phyloP scores from a whole-genome alignment of 306 rosid species.

The Alnus rubra region DNA sequence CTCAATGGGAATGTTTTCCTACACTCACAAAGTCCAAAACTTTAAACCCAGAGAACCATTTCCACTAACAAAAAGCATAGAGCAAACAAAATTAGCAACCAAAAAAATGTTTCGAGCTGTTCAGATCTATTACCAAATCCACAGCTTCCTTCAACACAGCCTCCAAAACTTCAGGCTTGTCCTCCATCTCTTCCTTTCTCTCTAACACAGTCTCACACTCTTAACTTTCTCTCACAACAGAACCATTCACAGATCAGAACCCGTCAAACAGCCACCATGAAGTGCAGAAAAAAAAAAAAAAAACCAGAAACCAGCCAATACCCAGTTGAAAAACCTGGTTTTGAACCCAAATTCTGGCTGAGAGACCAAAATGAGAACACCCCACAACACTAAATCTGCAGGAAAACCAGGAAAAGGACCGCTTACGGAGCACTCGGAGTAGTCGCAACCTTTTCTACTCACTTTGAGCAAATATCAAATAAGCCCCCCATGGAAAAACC shows the following conservation, averaged over 20 bases:
- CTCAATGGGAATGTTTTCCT: conserved; percentile 97
- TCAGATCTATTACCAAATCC: conserved; percentile 96
- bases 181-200: conserved; percentile 50
- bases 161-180: conserved; percentile 78
- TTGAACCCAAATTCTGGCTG: conserved; percentile 18
- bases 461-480: background rate
- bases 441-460: conserved; percentile 16
- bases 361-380: conserved; percentile 30
- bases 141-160: conserved; percentile 96
- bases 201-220: conserved; percentile 4
- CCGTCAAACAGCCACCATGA: conserved; percentile 24
- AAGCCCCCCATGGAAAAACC: background rate
- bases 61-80: conserved; percentile 19
- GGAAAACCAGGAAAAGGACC: conserved; percentile 25
- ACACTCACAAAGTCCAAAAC: conserved; percentile 36
- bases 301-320: conserved; percentile 22
- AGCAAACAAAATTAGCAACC: conserved; percentile 9
- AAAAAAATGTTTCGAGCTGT: conserved; percentile 17
- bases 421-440: conserved; percentile 20
- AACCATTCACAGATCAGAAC: conserved; percentile 47
- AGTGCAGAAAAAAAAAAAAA: conserved; percentile 23
- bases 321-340: conserved; percentile 41
- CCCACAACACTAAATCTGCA: conserved; percentile 30
- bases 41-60: conserved; percentile 5
- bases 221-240: conserved; percentile 42